A percentile compares a stretch with the other conserved stretches of the same genome.
Evolutionary conservation across 176 grass and related monocot genomes (phyloP).

Genomic region (Cenchrus purpureus): DNA sequence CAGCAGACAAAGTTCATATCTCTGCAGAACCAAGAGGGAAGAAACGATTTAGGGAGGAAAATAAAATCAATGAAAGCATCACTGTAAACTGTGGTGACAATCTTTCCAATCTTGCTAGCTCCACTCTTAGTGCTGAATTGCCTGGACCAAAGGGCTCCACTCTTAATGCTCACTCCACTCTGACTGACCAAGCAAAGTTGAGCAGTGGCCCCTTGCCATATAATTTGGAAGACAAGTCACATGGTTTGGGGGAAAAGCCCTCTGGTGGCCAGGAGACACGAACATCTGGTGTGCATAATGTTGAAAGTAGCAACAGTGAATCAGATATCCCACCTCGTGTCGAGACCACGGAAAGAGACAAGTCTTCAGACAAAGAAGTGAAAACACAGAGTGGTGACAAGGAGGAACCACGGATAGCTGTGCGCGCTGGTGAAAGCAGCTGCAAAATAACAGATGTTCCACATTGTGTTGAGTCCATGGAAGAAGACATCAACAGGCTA

Average conservation of each 20-base stretch:
- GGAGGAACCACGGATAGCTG: not conserved
- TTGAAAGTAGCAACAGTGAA: constrained; percentile 9
- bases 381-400: not conserved
- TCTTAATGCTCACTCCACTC: no score
- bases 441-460: not conserved
- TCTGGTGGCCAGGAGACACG: not conserved
- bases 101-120: not conserved
- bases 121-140: not conserved
- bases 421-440: not conserved
- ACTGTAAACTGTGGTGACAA: not conserved
- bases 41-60: not conserved
- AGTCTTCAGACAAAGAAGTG: not conserved
- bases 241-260: not conserved
- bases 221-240: not conserved
- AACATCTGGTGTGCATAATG: not conserved
- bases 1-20: not conserved
- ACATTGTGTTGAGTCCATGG: not conserved
- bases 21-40: not conserved
- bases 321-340: not conserved
- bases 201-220: not conserved
- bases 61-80: not conserved
- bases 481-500: not conserved
- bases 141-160: not conserved
- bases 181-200: not conserved
- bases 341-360: not conserved